Percentiles rank a stretch among this genome's conserved stretches.
phyloP scores from a whole-genome alignment of 257 asterid genomes.

The Salvia rosmarinus region DNA sequence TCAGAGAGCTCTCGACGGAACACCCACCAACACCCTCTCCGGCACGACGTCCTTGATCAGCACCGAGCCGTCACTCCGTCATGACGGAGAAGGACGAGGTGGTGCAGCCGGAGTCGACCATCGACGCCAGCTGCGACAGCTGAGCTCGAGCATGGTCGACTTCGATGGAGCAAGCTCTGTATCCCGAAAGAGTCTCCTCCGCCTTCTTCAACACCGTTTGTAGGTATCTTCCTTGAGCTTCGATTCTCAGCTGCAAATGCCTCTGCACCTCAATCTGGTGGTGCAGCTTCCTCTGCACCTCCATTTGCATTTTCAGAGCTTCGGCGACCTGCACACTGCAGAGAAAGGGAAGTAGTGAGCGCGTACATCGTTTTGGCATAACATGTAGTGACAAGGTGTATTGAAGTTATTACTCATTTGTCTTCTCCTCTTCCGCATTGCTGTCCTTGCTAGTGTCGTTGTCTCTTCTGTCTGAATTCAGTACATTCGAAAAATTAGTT shows the following conservation, averaged over 20 bases:
- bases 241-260: conserved; percentile 82
- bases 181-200: conserved; percentile 73
- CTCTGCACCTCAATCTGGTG: conserved; percentile 95
- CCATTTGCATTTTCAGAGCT: conserved; percentile 87
- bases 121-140: conserved; percentile 69
- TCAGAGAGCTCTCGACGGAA: conserved; percentile 74
- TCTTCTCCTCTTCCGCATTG: conserved; percentile 56
- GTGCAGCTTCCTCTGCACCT: conserved; percentile 82
- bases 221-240: conserved; percentile 90
- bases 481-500: neutral
- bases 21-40: conserved; percentile 31
- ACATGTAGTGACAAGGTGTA: neutral
- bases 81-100: conserved; percentile 61
- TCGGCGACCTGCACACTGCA: conserved; percentile 58
- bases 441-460: conserved; percentile 42
- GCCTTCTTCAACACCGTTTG: conserved; percentile 88
- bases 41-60: conserved; percentile 36
- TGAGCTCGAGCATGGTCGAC: conserved; percentile 71
- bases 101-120: conserved; percentile 69
- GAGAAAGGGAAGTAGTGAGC: conserved; percentile 18
- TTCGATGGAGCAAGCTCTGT: conserved; percentile 57
- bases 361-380: no score
- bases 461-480: conserved; percentile 53
- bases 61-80: conserved; percentile 60
- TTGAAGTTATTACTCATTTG: conserved; percentile 61